phyloP scores from a whole-genome alignment of 192 early-diverging fungal genomes.

The Mortierella antarctica region DNA sequence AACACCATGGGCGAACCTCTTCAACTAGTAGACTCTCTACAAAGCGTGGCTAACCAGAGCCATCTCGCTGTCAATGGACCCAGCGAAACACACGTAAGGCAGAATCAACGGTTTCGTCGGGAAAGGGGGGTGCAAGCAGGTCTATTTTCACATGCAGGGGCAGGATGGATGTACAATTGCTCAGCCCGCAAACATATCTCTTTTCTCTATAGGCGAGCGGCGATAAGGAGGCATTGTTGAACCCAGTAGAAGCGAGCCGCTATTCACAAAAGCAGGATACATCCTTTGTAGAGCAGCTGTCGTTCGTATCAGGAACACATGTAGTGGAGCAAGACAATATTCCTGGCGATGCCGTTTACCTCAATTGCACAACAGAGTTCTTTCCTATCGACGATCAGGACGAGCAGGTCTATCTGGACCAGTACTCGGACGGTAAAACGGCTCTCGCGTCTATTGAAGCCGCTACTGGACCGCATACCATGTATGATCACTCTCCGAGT shows the following conservation, averaged over 20 bases:
- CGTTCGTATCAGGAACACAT: constrained; percentile 16
- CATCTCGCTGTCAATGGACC: constrained; percentile 7
- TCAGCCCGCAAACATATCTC: too few species aligned
- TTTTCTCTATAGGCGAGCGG: constrained; percentile 1
- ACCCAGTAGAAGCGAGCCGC: constrained; percentile 12
- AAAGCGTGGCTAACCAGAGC: constrained; percentile 9
- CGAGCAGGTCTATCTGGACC: constrained; percentile 46
- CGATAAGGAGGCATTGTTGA: background rate
- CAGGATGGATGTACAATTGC: constrained; percentile 2
- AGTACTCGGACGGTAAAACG: constrained; percentile 38
- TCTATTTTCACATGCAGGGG: background rate
- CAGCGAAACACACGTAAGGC: constrained; percentile 3
- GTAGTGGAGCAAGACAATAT: constrained; percentile 5
- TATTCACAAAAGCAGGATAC: constrained; percentile 20
- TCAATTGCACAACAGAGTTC: constrained; percentile 47
- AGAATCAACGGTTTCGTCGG: background rate
- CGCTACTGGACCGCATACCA: background rate
- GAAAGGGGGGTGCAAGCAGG: background rate
- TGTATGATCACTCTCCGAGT: background rate
- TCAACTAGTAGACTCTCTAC: background rate
- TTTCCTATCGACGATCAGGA: constrained; percentile 50
- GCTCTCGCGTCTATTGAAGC: background rate
- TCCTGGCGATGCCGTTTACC: constrained; percentile 26
- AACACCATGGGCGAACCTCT: background rate
- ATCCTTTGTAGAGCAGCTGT: constrained; percentile 43